These are phyloP conservation scores for Zygoascus tannicola DNA, from an alignment of 805 yeast genomes.

Conservation along the genomic window DNA sequence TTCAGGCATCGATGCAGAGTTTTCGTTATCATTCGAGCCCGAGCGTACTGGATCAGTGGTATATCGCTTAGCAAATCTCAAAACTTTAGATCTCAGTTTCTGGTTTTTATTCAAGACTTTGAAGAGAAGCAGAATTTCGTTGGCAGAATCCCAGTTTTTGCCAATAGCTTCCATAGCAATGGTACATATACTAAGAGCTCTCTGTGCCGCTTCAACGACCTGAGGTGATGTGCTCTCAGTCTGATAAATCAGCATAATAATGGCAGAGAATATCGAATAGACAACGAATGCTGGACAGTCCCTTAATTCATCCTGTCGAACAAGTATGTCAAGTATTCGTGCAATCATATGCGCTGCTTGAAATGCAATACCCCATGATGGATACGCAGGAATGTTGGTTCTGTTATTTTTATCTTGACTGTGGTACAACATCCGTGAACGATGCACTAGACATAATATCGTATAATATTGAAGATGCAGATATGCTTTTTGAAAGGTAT, in stretches of 20 bases:
- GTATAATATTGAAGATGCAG: constrained; percentile 65
- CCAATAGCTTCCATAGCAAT: constrained; percentile 34
- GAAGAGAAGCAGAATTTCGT: constrained; percentile 43
- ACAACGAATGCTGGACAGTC: constrained; percentile 52
- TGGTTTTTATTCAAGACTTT: constrained; percentile 29
- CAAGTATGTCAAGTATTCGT: constrained; percentile 47
- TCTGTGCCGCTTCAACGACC: constrained; percentile 32
- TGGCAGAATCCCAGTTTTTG: constrained; percentile 45
- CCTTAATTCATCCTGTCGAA: constrained; percentile 40
- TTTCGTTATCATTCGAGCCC: not conserved
- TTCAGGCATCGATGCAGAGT: not conserved
- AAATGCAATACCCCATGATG: constrained; percentile 75
- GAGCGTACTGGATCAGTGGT: not conserved
- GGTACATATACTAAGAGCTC: constrained; percentile 29
- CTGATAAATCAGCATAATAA: constrained; percentile 65
- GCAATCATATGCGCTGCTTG: constrained; percentile 74
- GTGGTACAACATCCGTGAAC: constrained; percentile 46
- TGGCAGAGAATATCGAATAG: constrained; percentile 52
- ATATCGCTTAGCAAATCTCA: constrained; percentile 12
- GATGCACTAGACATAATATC: constrained; percentile 58
- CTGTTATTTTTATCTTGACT: constrained; percentile 3
- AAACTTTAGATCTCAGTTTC: constrained; percentile 16
- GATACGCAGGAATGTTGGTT: constrained; percentile 30
- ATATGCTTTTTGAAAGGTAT: constrained; percentile 48
- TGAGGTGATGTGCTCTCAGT: constrained; percentile 33